These are phyloP conservation scores for Mycena latifolia DNA, from an alignment of 768 basidiomycete species.

Conservation along the genomic window DNA sequence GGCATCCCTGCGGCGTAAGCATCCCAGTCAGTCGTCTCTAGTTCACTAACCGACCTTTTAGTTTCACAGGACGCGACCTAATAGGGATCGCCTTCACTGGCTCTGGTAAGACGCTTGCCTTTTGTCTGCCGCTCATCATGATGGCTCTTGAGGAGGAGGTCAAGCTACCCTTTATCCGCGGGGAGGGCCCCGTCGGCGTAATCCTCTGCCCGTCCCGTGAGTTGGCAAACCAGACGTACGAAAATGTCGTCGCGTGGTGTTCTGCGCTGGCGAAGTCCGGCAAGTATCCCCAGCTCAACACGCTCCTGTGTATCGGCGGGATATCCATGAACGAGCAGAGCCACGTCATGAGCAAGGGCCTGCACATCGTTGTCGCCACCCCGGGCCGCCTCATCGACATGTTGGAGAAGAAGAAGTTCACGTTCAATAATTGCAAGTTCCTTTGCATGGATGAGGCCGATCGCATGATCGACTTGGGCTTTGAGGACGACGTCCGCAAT, in stretches of 20 bases:
- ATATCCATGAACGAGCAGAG: slow-evolving; percentile 99
- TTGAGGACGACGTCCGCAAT: slow-evolving; percentile 98
- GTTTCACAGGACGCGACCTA: slow-evolving; percentile 96
- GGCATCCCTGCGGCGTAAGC: slow-evolving; percentile 95
- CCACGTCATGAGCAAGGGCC: slow-evolving; percentile 89
- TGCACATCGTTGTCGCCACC: slow-evolving; percentile 97
- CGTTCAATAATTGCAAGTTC: slow-evolving; percentile 94
- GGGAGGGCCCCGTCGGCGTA: slow-evolving; percentile 98
- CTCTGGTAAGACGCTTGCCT: slow-evolving; percentile 98
- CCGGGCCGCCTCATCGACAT: slow-evolving; percentile 98
- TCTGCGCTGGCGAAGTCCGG: slow-evolving; percentile 82
- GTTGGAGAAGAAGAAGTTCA: slow-evolving; percentile 95
- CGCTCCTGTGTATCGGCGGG: slow-evolving; percentile 95
- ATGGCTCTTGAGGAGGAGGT: slow-evolving; percentile 93
- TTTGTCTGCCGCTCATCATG: slow-evolving; percentile 98
- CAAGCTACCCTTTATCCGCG: slow-evolving; percentile 89
- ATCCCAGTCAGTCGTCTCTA: slow-evolving; percentile 8
- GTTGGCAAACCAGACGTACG: slow-evolving; percentile 96
- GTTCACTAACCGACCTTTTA: slow-evolving; percentile 48
- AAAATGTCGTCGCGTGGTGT: slow-evolving; percentile 92
- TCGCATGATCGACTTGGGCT: slow-evolving; percentile 98
- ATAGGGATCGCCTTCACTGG: slow-evolving; percentile 99
- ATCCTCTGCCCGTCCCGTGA: slow-evolving; percentile 98
- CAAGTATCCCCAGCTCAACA: slow-evolving; percentile 87
- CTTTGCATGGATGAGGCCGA: slow-evolving; percentile 99